Conservation (phyloP, 2,329 filamentous ascomycete species). For the Coniochaeta prunicola region DNA sequence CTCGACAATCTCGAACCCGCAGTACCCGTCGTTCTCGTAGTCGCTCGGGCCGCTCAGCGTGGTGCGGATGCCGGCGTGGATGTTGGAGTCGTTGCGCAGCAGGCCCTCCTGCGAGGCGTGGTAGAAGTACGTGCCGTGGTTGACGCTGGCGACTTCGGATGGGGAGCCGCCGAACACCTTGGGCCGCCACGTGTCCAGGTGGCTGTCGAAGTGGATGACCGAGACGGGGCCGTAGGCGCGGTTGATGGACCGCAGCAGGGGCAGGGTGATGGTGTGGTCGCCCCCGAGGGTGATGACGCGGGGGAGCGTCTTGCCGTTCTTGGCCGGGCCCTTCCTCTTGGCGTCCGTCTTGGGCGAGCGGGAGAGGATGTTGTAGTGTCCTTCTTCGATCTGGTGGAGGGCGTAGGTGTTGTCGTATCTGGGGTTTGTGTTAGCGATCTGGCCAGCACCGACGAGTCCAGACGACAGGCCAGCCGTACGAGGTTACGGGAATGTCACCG, state of each 20-base stretch:
- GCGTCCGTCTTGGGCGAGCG: conserved; percentile 64
- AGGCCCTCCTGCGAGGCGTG: conserved; percentile 73
- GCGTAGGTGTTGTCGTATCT: conserved; percentile 80
- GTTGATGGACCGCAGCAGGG: conserved; percentile 52
- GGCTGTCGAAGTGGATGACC: conserved; percentile 57
- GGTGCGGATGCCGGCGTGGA: conserved; percentile 81
- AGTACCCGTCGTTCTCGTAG: conserved; percentile 81
- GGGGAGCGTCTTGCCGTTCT: conserved; percentile 68
- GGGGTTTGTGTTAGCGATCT: neutral
- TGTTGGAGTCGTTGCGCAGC: conserved; percentile 74
- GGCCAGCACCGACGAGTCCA: neutral
- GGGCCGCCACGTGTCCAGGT: conserved; percentile 69
- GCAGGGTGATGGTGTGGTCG: conserved; percentile 56
- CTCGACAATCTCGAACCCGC: conserved; percentile 76
- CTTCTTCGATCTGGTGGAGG: conserved; percentile 78
- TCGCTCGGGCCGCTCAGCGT: conserved; percentile 72
- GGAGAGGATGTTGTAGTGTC: conserved; percentile 68
- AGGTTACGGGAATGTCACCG: conserved; percentile 78
- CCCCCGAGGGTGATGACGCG: conserved; percentile 71
- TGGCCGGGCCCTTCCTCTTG: conserved; percentile 58
- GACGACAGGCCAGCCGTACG: conserved; percentile 41
- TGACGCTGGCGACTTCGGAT: conserved; percentile 67
- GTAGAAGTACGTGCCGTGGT: conserved; percentile 87
- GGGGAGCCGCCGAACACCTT: conserved; percentile 83
- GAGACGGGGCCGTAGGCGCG: conserved; percentile 53